These are phyloP conservation scores for Neurospora cerealis DNA, from an alignment of 495 filamentous ascomycete species.

Conservation along the genomic window DNA sequence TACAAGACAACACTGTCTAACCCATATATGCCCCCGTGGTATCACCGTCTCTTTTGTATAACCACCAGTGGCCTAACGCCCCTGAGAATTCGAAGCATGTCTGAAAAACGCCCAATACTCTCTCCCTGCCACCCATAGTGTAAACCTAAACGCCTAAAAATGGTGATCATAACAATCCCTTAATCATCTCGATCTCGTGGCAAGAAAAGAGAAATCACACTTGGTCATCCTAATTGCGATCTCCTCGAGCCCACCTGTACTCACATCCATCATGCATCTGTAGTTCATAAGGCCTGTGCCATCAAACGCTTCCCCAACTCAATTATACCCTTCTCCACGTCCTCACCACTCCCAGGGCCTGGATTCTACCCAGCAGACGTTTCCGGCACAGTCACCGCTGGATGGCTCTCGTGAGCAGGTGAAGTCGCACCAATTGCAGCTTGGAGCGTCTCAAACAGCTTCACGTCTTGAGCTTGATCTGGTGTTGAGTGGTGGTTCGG, in stretches of 20 bases:
- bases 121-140: neutral
- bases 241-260: neutral
- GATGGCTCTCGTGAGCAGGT: neutral
- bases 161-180: neutral
- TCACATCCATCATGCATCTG: neutral
- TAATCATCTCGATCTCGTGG: neutral
- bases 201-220: neutral
- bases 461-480: slow-evolving; percentile 17
- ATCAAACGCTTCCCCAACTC: neutral
- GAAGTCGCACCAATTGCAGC: slow-evolving; percentile 14
- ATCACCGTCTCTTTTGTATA: neutral
- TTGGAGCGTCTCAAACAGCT: slow-evolving; percentile 13
- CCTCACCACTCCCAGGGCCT: neutral
- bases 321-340: neutral
- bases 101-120: neutral
- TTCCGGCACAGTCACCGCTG: neutral
- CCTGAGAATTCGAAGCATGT: neutral
- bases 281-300: neutral
- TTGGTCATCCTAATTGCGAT: too few relatives aligned
- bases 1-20: neutral
- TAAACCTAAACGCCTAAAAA: neutral
- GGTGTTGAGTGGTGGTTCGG: slow-evolving; percentile 20
- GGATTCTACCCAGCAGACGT: neutral
- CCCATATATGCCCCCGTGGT: neutral
- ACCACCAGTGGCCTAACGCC: neutral